Percentiles rank a stretch among this genome's conserved stretches.
Evolutionary conservation across 2,329 filamentous ascomycete genomes (phyloP).

Genomic region (Exophiala sp.): DNA sequence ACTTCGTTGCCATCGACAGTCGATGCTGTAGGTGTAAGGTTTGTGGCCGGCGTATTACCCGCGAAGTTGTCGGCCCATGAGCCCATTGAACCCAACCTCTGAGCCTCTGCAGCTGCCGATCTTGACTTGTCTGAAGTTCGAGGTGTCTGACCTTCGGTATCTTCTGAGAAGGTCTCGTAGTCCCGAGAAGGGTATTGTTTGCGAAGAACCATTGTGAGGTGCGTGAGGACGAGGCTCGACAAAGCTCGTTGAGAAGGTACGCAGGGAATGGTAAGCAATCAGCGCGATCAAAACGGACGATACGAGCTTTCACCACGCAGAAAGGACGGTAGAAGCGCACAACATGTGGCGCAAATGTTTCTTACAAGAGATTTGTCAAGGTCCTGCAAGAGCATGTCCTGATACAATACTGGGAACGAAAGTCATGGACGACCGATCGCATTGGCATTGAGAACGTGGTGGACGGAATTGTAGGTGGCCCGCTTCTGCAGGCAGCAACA

Average conservation of each 20-base stretch:
- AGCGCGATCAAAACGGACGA: no score
- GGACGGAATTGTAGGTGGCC: no score
- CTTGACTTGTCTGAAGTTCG: constrained; percentile 21
- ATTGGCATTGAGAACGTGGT: no score
- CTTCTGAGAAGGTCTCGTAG: constrained; percentile 21
- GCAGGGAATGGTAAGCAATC: neutral
- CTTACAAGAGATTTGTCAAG: no score
- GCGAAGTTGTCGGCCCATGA: constrained; percentile 24
- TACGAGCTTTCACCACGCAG: no score
- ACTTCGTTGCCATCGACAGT: constrained; percentile 16
- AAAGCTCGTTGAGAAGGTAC: neutral
- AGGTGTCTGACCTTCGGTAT: constrained; percentile 11
- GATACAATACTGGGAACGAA: no score
- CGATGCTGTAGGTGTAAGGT: constrained; percentile 18
- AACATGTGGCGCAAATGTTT: no score
- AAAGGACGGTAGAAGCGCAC: no score
- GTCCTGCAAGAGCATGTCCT: no score
- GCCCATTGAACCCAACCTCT: constrained; percentile 21
- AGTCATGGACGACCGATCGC: no score
- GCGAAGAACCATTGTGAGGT: constrained; percentile 16
- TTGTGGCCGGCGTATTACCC: constrained; percentile 19
- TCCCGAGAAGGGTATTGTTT: constrained; percentile 20
- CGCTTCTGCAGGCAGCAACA: no score
- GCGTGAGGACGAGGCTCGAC: neutral
- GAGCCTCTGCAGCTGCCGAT: constrained; percentile 23